Evolutionary conservation across 2,329 filamentous ascomycete genomes (phyloP).

Genomic region (Cytospora leucostoma): DNA sequence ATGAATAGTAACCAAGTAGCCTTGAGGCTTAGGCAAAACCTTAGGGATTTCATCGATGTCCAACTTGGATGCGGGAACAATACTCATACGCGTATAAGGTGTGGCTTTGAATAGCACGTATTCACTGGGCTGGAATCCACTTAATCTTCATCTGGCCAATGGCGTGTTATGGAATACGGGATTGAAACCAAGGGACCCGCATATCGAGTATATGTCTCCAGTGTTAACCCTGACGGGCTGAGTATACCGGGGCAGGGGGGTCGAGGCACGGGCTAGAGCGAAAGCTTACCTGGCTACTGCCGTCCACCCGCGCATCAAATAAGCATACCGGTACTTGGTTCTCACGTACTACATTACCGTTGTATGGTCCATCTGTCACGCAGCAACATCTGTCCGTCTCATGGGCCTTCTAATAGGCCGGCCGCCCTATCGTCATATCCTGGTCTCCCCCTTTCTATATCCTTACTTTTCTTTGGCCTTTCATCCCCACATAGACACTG

Average conservation of each 20-base stretch:
- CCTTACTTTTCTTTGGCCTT: too few species aligned
- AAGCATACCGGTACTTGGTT: neutral
- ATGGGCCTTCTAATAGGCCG: neutral
- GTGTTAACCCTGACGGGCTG: neutral
- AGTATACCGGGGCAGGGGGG: neutral
- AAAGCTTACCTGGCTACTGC: neutral
- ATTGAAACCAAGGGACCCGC: neutral
- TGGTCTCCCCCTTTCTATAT: too few species aligned
- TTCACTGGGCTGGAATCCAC: neutral
- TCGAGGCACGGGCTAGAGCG: neutral
- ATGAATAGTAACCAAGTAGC: neutral
- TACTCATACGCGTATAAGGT: constrained; percentile 3
- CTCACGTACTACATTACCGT: neutral
- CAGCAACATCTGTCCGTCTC: neutral
- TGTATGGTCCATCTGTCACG: neutral
- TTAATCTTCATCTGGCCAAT: neutral
- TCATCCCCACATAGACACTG: too few species aligned
- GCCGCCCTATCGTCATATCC: too few species aligned
- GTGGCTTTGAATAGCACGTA: constrained; percentile 10
- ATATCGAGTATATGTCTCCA: neutral
- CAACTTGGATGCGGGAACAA: neutral
- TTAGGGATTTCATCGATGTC: neutral
- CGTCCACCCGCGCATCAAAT: neutral
- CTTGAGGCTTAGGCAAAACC: neutral
- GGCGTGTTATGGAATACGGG: constrained; percentile 15